These are phyloP conservation scores for Lactarius deliciosus DNA, from an alignment of 768 basidiomycete species.

Conservation along the genomic window DNA sequence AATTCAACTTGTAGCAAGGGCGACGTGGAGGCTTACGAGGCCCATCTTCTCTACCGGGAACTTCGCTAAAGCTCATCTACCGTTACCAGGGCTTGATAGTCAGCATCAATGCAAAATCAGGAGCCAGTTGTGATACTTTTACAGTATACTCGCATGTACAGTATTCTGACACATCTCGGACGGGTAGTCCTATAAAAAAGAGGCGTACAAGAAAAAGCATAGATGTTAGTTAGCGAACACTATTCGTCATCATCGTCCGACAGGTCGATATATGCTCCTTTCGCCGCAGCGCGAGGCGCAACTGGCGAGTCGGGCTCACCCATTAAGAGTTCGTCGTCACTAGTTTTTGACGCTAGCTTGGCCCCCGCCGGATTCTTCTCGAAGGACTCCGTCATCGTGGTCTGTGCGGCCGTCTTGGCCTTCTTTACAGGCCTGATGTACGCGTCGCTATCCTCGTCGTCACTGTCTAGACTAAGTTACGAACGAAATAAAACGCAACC, in stretches of 20 bases:
- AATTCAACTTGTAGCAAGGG: constrained; percentile 48
- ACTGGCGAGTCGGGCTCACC: constrained; percentile 43
- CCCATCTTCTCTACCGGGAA: constrained; percentile 31
- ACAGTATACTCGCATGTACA: constrained; percentile 7
- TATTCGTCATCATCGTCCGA: constrained; percentile 45
- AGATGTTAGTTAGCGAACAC: constrained; percentile 29
- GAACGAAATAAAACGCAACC: background rate
- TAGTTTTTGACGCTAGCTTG: constrained; percentile 29
- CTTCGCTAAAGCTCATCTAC: background rate
- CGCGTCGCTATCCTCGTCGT: constrained; percentile 15
- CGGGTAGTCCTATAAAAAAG: background rate
- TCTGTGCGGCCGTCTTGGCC: constrained; percentile 38
- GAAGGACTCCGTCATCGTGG: constrained; percentile 62
- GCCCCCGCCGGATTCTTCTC: constrained; percentile 37
- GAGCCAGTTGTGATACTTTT: constrained; percentile 6
- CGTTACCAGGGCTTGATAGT: constrained; percentile 28
- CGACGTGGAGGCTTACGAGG: constrained; percentile 91
- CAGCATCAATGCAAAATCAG: constrained; percentile 37
- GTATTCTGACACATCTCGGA: background rate
- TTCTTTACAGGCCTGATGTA: constrained; percentile 55
- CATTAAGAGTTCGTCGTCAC: constrained; percentile 45
- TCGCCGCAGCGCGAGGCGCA: constrained; percentile 43
- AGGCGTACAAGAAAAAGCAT: constrained; percentile 38
- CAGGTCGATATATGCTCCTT: constrained; percentile 42
- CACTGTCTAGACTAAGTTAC: constrained; percentile 4